Base-by-base conservation (phyloP, 768 basidiomycete species). In the Phallus indusiatus region DNA sequence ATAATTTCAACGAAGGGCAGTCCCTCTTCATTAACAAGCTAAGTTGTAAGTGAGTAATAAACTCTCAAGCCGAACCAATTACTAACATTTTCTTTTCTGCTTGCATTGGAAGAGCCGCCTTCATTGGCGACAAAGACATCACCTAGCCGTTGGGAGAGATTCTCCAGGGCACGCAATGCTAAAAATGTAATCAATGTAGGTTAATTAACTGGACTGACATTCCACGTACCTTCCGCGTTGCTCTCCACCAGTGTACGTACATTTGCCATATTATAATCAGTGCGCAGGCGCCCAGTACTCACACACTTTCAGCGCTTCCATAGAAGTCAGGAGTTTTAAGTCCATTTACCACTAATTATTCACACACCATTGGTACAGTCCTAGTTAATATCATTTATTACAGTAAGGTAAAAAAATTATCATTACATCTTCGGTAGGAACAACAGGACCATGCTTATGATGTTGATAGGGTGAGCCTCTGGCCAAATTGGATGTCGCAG, bases 11-110 rank as follows among this genome's bases (percentile, higher is more conserved):
- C 75, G 62, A 91, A 85, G 11, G 88, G 88, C 42, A 88, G 78
- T 2, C 87, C 88, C 52, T 91, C 88, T 65, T 89, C 86, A 65
- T 86, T 87, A 46, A 85, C 64, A 55, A 85, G 74, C 88, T 90
- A 20, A 42, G 51, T 28, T n/a, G 52, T 62, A 60, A 50, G 53
- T 53, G 11, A 64, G 59, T 64, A 63, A 62, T 34, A 60, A 50
- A 64, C 55, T 28, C 28, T 28, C 28, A 35, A 53, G 60, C 60
- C n/a, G 59, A 55, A 50, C n/a, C 46, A 37, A 55, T 61, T 54
- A 35, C 36, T 21, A 64, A 35, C 56, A 73, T 80, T 64, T 74
- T 87, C 88, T 80, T 88, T 81, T 76, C 80, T 81, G 70, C 75
- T 75, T 69, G 79, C 80, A 60, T 81, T 78, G 56, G 74, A 73